Percentiles rank a stretch among this genome's conserved stretches.
Conservation (phyloP, 805 yeast species). For the Kazachstania viticola region DNA sequence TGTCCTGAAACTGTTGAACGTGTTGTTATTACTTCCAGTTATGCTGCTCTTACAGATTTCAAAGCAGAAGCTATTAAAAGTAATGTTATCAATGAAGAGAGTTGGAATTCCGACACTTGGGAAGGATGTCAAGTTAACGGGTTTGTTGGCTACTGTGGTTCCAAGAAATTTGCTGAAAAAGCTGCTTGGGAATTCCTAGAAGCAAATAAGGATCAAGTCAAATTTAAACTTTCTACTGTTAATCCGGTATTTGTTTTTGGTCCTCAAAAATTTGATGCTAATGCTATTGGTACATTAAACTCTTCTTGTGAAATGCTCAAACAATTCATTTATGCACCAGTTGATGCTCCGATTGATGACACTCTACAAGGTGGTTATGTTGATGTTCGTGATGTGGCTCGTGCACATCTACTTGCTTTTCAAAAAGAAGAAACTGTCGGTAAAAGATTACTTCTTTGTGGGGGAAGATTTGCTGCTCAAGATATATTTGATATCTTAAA, state of each 20-base stretch:
- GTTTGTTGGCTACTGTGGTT: conserved; percentile 26
- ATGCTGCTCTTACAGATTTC: neutral
- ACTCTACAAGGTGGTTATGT: conserved; percentile 24
- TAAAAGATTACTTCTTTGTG: conserved; percentile 23
- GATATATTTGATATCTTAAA: conserved; percentile 20
- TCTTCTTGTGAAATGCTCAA: conserved; percentile 27
- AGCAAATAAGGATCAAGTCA: conserved; percentile 26
- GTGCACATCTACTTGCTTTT: conserved; percentile 40
- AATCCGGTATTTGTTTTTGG: conserved; percentile 38
- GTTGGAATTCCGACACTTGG: conserved; percentile 27
- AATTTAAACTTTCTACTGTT: conserved; percentile 30
- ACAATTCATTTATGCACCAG: conserved; percentile 20
- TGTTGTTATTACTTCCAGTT: neutral
- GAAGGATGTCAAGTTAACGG: conserved; percentile 14
- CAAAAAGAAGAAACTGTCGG: conserved; percentile 27
- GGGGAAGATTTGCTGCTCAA: conserved; percentile 18
- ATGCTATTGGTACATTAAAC: conserved; percentile 26
- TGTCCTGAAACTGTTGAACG: neutral
- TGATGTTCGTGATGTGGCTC: conserved; percentile 54
- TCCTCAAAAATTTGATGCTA: conserved; percentile 35
- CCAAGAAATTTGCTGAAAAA: conserved; percentile 44
- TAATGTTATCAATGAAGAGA: conserved; percentile 20
- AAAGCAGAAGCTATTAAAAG: conserved; percentile 1
- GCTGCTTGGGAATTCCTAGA: conserved; percentile 44
- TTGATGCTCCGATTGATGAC: conserved; percentile 16